phyloP scores from a whole-genome alignment of 345 rosid species.

The Chamaenerion angustifolium region DNA sequence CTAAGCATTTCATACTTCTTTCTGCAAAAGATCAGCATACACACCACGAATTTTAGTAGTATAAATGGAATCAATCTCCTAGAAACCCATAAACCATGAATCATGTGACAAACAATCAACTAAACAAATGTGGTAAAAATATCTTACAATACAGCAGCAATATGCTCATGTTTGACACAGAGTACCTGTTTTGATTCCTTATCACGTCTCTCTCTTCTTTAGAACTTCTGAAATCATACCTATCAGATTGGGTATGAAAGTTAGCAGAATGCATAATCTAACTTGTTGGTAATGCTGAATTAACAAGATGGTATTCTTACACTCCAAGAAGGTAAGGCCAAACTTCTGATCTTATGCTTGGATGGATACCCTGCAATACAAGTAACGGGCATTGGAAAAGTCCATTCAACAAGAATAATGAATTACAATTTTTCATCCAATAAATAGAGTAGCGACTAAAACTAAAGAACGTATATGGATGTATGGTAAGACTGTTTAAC shows the following conservation, averaged over 20 bases:
- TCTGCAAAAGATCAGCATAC: slow-evolving; percentile 28
- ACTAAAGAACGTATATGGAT: not conserved
- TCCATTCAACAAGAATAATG: no score
- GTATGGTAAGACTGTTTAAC: slow-evolving; percentile 16
- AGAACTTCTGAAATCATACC: slow-evolving; percentile 68
- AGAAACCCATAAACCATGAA: not conserved
- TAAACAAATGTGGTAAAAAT: not conserved
- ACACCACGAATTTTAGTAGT: no score
- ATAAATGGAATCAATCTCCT: no score
- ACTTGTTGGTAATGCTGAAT: not conserved
- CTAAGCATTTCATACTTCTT: slow-evolving; percentile 78
- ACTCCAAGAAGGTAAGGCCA: slow-evolving; percentile 99
- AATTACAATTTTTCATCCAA: no score
- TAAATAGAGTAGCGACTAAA: not conserved
- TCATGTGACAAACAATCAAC: not conserved
- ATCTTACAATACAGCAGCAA: not conserved
- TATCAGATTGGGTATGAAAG: slow-evolving; percentile 12
- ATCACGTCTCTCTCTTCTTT: slow-evolving; percentile 56
- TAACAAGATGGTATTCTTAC: slow-evolving; percentile 34
- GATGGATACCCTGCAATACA: slow-evolving; percentile 72
- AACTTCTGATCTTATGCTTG: slow-evolving; percentile 70
- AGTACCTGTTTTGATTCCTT: slow-evolving; percentile 61
- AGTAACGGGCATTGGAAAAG: not conserved
- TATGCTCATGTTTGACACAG: no score
- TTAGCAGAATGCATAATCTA: not conserved